Conservation (phyloP, 371 early-diverging fungal species). For the Rhizopus delemar region DNA sequence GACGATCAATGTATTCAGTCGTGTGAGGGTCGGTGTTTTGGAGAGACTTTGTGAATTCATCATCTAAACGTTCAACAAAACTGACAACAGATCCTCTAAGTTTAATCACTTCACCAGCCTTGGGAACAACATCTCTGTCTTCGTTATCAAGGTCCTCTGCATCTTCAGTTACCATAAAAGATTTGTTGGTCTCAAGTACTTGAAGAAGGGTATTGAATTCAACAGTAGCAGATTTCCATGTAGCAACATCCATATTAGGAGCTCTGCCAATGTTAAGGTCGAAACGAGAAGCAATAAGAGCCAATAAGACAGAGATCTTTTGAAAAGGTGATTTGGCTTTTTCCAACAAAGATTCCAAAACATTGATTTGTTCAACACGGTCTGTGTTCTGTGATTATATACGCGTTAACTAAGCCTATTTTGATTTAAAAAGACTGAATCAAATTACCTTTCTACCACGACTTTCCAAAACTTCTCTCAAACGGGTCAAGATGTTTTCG, state of each 20-base stretch:
- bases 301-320: constrained; percentile 82
- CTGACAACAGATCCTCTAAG: constrained; percentile 88
- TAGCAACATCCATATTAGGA: constrained; percentile 71
- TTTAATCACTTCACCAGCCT: constrained; percentile 52
- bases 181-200: constrained; percentile 71
- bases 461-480: constrained; percentile 78
- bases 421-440: neutral
- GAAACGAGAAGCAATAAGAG: constrained; percentile 89
- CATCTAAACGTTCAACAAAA: constrained; percentile 92
- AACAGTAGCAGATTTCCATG: constrained; percentile 80
- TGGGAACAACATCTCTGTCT: constrained; percentile 65
- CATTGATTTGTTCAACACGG: constrained; percentile 73
- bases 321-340: constrained; percentile 78
- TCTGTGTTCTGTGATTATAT: constrained; percentile 73
- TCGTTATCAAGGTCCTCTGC: constrained; percentile 68
- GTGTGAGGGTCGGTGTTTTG: constrained; percentile 96
- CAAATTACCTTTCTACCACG: constrained; percentile 87
- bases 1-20: constrained; percentile 92
- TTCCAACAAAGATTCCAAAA: constrained; percentile 68
- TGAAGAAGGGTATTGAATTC: constrained; percentile 74
- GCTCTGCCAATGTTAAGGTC: constrained; percentile 72
- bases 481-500: constrained; percentile 81
- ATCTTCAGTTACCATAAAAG: constrained; percentile 64
- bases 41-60: constrained; percentile 93
- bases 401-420: neutral